These are phyloP conservation scores for Saussurea involucrata DNA, from an alignment of 129 eudicot genomes.

Conservation along the genomic window DNA sequence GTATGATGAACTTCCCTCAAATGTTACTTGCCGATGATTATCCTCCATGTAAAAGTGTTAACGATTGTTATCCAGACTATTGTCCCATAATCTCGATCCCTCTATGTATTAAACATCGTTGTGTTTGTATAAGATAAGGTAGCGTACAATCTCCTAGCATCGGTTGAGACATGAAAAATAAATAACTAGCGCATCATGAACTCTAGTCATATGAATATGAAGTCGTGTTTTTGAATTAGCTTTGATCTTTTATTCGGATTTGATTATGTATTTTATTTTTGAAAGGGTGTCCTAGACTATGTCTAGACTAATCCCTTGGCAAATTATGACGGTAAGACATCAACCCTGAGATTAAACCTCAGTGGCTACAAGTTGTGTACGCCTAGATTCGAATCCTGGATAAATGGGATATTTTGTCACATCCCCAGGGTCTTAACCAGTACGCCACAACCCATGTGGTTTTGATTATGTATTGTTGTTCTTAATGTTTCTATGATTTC, in stretches of 20 bases:
- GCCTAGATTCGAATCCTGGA: too few species aligned
- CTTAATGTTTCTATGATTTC: too few species aligned
- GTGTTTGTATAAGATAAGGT: background rate
- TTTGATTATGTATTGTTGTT: too few species aligned
- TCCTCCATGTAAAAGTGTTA: background rate
- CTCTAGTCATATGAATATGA: background rate
- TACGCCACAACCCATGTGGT: too few species aligned
- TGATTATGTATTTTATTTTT: too few species aligned
- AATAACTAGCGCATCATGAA: background rate
- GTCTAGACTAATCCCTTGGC: too few species aligned
- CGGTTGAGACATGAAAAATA: background rate
- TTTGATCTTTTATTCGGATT: background rate
- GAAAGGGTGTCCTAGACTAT: too few species aligned
- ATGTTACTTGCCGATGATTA: background rate
- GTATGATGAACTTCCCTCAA: background rate
- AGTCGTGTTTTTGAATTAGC: background rate
- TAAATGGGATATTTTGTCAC: too few species aligned
- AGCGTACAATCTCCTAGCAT: background rate
- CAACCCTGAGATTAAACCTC: too few species aligned
- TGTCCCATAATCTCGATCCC: background rate
- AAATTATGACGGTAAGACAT: too few species aligned
- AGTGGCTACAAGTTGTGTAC: too few species aligned
- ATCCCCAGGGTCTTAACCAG: too few species aligned
- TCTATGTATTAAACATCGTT: slow-evolving; percentile 3
- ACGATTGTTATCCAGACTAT: background rate